Base-by-base conservation (phyloP, 352 stramenopile genomes). In the Pythium plurisporium region DNA sequence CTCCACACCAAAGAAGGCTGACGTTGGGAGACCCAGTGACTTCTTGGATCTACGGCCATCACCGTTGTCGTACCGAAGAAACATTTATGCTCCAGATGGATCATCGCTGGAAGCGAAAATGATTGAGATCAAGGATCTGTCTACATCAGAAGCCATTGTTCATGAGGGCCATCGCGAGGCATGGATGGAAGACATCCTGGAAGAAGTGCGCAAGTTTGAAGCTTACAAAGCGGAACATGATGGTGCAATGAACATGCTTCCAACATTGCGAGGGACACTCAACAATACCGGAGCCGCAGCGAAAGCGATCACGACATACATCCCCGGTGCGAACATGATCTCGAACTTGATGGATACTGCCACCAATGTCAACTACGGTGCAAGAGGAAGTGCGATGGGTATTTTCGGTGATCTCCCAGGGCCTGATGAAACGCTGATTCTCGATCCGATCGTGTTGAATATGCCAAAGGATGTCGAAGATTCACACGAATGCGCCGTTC, bases 331-430 rank as follows among this genome's bases (percentile, higher is more conserved):
- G 20, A 81, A 64, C 36, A 85, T 89, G 73, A 72, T 92, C 33
- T 83, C 76, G 11, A 87, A 82, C 19, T 44, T 92, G n/a, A 85
- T 90, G 57, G 82, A 92, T 10, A 67, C 76, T 2, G 86, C 82
- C 4, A 67, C 74, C 26, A 78, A 87, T 11, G 69, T 68, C 5
- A 72, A 88, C 59, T 71, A 74, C 31, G 71, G 79, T 51, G 65
- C 69, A 15, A 65, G 57, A 30, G 44, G 72, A 69, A 59, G 59
- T 61, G 33, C 72, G 55, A 20, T 59, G 33, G 46, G 30, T 14
- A 78, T 90, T 15, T 90, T 90, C 36, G 75, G 78, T 25, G 69
- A 80, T 38, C 75, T 82, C 11, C 70, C 78, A 9, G 79, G 82
- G n/a, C 53, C 69, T 3, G 73, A 80, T 41, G 69, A 81, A 3